Conservation (phyloP, 1,284 basidiomycete species). For the Caloboletus inedulis region DNA sequence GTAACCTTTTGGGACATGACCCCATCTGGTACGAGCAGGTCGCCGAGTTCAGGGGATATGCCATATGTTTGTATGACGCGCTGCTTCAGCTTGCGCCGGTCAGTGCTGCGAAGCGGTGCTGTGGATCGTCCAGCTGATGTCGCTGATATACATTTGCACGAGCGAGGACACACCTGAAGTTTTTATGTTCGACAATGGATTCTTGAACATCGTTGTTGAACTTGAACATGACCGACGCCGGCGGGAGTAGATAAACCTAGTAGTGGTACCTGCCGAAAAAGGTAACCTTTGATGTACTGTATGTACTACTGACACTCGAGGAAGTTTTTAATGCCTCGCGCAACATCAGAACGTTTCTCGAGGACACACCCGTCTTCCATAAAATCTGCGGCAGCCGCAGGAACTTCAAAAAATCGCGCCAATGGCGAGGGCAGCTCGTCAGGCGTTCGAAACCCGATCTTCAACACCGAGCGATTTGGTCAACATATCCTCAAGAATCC, state of each 20-base stretch:
- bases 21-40: slow-evolving; percentile 67
- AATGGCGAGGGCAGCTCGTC: slow-evolving; percentile 43
- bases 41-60: slow-evolving; percentile 51
- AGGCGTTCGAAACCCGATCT: slow-evolving; percentile 74
- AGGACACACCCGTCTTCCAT: slow-evolving; percentile 71
- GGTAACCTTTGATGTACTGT: slow-evolving; percentile 2
- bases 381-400: slow-evolving; percentile 39
- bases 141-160: no score
- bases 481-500: slow-evolving; percentile 98
- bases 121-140: not conserved
- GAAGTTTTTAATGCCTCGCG: slow-evolving; percentile 74
- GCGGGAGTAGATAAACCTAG: not conserved
- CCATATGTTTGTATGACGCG: slow-evolving; percentile 49
- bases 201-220: slow-evolving; percentile 63
- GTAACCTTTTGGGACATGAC: slow-evolving; percentile 62
- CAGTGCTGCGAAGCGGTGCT: slow-evolving; percentile 68
- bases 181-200: slow-evolving; percentile 61
- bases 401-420: slow-evolving; percentile 36
- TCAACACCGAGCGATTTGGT: slow-evolving; percentile 92
- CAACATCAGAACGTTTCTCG: slow-evolving; percentile 80
- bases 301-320: not conserved
- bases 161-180: slow-evolving; percentile 47
- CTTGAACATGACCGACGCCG: not conserved
- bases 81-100: slow-evolving; percentile 65
- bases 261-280: slow-evolving; percentile 8